These are phyloP conservation scores for Cystofilobasidium capitatum DNA, from an alignment of 768 basidiomycete genomes.

Conservation along the genomic window DNA sequence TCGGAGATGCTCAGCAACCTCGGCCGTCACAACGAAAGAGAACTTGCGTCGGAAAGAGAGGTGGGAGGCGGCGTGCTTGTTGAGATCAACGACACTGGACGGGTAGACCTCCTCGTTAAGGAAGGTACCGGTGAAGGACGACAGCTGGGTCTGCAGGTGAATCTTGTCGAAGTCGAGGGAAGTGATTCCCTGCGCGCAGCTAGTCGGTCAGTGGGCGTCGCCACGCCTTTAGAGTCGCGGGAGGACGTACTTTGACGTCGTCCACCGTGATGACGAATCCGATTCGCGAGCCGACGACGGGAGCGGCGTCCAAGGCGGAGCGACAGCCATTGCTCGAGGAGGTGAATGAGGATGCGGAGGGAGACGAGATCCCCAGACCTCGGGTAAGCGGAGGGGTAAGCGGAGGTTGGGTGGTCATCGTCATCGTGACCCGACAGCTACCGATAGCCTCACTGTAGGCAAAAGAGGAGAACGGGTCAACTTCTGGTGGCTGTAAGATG, in stretches of 20 bases:
- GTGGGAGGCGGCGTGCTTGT: slow-evolving; percentile 59
- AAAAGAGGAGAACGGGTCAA: not conserved
- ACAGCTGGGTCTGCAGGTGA: slow-evolving; percentile 79
- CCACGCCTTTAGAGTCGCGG: too few relatives aligned
- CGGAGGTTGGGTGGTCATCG: slow-evolving; percentile 41
- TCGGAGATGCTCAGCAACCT: slow-evolving; percentile 60
- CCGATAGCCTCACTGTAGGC: slow-evolving; percentile 79
- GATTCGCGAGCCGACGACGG: slow-evolving; percentile 68
- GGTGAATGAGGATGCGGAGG: slow-evolving; percentile 44
- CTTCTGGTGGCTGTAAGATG: not conserved
- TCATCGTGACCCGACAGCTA: slow-evolving; percentile 78
- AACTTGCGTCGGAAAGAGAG: slow-evolving; percentile 76
- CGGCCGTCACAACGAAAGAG: slow-evolving; percentile 63
- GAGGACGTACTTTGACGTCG: slow-evolving; percentile 49
- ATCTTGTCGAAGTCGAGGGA: slow-evolving; percentile 78
- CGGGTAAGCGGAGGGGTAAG: not conserved
- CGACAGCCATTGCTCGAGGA: slow-evolving; percentile 7
- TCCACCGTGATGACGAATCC: slow-evolving; percentile 78
- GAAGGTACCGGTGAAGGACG: slow-evolving; percentile 69
- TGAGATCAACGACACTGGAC: slow-evolving; percentile 64
- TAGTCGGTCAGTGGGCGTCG: too few relatives aligned
- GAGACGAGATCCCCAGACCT: slow-evolving; percentile 54
- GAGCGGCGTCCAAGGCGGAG: slow-evolving; percentile 32
- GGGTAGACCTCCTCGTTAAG: slow-evolving; percentile 73
- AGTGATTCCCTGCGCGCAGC: slow-evolving; percentile 62